Base-by-base conservation (phyloP, 2,329 filamentous ascomycete species). In the Coleophoma crateriformis region DNA sequence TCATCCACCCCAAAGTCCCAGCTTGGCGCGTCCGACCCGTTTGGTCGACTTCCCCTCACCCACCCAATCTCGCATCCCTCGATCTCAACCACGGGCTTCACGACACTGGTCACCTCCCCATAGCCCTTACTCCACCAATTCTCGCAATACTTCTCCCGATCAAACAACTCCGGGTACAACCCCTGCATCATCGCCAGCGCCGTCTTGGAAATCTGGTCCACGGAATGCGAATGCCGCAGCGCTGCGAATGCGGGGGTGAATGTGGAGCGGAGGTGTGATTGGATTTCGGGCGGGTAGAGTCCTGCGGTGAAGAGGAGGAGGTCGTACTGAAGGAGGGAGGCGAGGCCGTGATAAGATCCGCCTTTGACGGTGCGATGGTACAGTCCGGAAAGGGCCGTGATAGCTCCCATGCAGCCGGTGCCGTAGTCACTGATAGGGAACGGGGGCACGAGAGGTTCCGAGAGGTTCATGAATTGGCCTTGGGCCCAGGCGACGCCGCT, bases 321-420 rank as follows among this genome's bases (percentile, higher is more conserved):
- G 54, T 88, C 82, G 61, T 88, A 88, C 58, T 88, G 84, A 59
- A 82, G 73, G 15, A 88, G 70, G 1, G 81, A 84, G 0, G 77
- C 79, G 47, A 77, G 80, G 44, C 83, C 83, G 50, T 82, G 72
- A 72, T 84, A 87, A 1, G 81, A 85, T 1, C 85, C 85, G 15
- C 85, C 85, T 12, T 68, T 64, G 8, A 75, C 81, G 0, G 84
- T 78, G 33, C 85, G 75, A 57, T 77, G 75, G 58, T 81, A 82
- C 8, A 88, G 71, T 1, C 83, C 85, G 0, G 75, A 74, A 34
- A 89, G 64, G 0, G 84, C 84, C 3, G 84, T 81, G 56, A 86
- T 82, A 41, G 82, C 81, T 3, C 84, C 85, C 69, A 87, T 83
- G 60, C 82, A 87, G 32, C 85, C 85, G 1, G 85, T 88, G 37